Evolutionary conservation across 202 grass and related monocot genomes (phyloP).

Genomic region (Hordeum pubiflorum): DNA sequence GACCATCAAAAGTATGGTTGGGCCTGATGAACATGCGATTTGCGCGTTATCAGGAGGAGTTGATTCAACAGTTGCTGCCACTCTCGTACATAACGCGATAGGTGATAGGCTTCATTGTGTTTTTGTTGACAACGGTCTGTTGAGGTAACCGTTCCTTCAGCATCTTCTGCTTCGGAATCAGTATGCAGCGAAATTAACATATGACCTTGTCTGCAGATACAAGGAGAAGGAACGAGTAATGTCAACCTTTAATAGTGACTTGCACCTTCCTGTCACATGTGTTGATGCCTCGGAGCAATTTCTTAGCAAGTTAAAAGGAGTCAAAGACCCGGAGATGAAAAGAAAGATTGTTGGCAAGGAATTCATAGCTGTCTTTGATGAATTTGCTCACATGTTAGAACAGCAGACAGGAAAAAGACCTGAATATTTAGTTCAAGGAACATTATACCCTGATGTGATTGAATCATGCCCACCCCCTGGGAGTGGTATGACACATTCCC

Average conservation of each 20-base stretch:
- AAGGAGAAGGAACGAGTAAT: conserved; percentile 78
- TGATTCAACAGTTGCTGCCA: conserved; percentile 88
- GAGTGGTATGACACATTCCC: conserved; percentile 74
- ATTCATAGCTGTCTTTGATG: conserved; percentile 83
- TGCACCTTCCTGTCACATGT: conserved; percentile 79
- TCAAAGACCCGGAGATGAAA: conserved; percentile 81
- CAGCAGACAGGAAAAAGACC: conserved; percentile 51
- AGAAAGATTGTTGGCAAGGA: conserved; percentile 87
- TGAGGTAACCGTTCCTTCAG: conserved; percentile 41
- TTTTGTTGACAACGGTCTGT: conserved; percentile 84
- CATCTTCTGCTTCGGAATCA: neutral
- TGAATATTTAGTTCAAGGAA: conserved; percentile 81
- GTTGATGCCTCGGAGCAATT: conserved; percentile 78
- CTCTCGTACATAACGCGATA: conserved; percentile 78
- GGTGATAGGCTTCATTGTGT: conserved; percentile 82
- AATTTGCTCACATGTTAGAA: conserved; percentile 67
- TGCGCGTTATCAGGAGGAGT: conserved; percentile 87
- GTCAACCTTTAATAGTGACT: conserved; percentile 73
- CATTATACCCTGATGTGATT: conserved; percentile 88
- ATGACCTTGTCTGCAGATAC: conserved; percentile 43
- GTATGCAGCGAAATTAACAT: neutral
- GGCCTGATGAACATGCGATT: conserved; percentile 68
- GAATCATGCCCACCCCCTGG: conserved; percentile 87
- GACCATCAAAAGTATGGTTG: conserved; percentile 58
- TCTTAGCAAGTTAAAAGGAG: conserved; percentile 71